Conservation (phyloP, 768 basidiomycete genomes). For the Pulveroboletus sp. region DNA sequence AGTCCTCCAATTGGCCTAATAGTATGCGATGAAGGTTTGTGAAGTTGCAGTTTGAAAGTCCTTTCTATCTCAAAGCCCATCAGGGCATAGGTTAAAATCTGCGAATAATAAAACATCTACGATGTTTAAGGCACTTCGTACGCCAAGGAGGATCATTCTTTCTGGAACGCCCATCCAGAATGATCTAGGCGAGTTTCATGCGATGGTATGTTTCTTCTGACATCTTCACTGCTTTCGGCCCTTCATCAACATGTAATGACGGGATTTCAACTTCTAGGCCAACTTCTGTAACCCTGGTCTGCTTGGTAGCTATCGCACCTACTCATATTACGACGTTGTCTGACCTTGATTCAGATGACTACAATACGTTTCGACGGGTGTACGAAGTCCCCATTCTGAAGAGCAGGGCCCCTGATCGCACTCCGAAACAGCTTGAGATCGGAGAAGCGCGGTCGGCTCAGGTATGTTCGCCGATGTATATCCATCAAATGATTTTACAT, state of each 20-base stretch:
- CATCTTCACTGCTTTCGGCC: background rate
- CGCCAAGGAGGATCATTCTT: slow-evolving; percentile 78
- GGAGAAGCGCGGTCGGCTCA: slow-evolving; percentile 79
- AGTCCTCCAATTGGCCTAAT: slow-evolving; percentile 92
- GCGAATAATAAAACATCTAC: slow-evolving; percentile 86
- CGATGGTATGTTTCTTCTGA: slow-evolving; percentile 67
- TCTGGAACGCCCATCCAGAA: slow-evolving; percentile 99
- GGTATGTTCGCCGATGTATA: slow-evolving; percentile 38
- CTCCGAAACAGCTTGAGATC: slow-evolving; percentile 66
- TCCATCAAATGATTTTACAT: background rate
- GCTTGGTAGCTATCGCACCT: slow-evolving; percentile 49
- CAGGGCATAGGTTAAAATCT: slow-evolving; percentile 91
- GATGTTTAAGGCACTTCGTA: slow-evolving; percentile 79
- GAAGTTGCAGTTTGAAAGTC: background rate
- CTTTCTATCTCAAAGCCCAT: background rate
- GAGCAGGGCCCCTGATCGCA: slow-evolving; percentile 76
- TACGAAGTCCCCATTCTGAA: slow-evolving; percentile 88
- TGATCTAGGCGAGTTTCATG: slow-evolving; percentile 91
- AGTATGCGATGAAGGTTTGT: slow-evolving; percentile 88
- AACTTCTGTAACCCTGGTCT: slow-evolving; percentile 95
- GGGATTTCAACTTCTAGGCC: slow-evolving; percentile 44
- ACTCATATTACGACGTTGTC: background rate
- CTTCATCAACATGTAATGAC: background rate
- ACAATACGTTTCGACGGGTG: slow-evolving; percentile 69
- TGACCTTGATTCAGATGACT: slow-evolving; percentile 53